These are phyloP conservation scores for Fragaria ananassa DNA, from an alignment of 306 rosid genomes.

Conservation along the genomic window DNA sequence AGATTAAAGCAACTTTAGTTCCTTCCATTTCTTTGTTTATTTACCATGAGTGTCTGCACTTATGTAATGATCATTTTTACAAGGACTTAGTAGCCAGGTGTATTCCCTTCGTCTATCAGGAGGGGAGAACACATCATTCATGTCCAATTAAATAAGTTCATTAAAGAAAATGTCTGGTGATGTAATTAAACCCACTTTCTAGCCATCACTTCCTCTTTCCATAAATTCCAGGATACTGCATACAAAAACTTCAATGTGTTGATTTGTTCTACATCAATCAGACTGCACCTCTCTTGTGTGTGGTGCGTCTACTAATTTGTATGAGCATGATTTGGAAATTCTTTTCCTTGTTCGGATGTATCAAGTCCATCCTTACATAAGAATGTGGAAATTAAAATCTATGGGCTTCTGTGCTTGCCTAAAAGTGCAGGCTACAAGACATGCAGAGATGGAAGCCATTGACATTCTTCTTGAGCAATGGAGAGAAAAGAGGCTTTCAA, in stretches of 20 bases:
- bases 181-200: neutral
- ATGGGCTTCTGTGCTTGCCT: constrained; percentile 6
- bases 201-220: neutral
- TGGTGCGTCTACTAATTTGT: neutral
- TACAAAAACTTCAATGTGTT: neutral
- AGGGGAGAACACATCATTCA: neutral
- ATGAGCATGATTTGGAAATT: neutral
- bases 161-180: neutral
- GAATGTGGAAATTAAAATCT: neutral
- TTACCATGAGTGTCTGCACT: neutral
- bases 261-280: neutral
- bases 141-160: neutral
- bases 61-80: no score
- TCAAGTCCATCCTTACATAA: neutral
- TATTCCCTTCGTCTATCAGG: neutral
- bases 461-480: constrained; percentile 67
- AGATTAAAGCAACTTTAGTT: neutral
- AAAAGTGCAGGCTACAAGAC: constrained; percentile 81
- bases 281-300: neutral
- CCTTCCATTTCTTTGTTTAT: neutral
- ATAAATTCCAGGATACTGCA: neutral
- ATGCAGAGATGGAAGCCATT: constrained; percentile 96
- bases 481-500: constrained; percentile 63
- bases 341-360: neutral
- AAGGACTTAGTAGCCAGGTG: neutral